Percentiles rank a stretch among this genome's conserved stretches.
These are phyloP conservation scores for Ceriops decandra DNA, from an alignment of 345 rosid species.

Conservation along the genomic window DNA sequence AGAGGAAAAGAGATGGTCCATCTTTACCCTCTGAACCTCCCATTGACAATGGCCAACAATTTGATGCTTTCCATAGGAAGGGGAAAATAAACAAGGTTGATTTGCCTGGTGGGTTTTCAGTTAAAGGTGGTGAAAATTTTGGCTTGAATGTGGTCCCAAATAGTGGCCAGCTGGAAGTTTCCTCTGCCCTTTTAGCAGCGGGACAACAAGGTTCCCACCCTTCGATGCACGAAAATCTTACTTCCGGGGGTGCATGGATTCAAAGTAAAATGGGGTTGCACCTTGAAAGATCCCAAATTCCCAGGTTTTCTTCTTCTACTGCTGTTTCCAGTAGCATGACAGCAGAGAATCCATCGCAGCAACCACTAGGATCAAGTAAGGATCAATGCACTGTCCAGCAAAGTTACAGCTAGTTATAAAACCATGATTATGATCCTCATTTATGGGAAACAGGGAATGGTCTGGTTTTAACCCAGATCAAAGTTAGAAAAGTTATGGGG, in stretches of 20 bases:
- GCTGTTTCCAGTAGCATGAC: slow-evolving; percentile 31
- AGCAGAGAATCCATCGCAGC: slow-evolving; percentile 37
- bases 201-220: slow-evolving; percentile 38
- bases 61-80: slow-evolving; percentile 46
- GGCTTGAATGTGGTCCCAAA: slow-evolving; percentile 32
- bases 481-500: neutral
- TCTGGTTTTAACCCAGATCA: neutral
- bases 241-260: slow-evolving; percentile 42
- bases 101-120: slow-evolving; percentile 39
- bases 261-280: slow-evolving; percentile 41
- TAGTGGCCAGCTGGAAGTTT: slow-evolving; percentile 45
- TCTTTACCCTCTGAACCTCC: slow-evolving; percentile 48
- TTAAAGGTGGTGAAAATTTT: slow-evolving; percentile 36
- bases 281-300: slow-evolving; percentile 47
- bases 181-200: slow-evolving; percentile 28
- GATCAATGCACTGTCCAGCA: slow-evolving; percentile 1
- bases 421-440: neutral
- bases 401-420: slow-evolving; percentile 4
- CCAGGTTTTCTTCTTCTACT: slow-evolving; percentile 46
- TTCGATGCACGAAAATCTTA: slow-evolving; percentile 34
- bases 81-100: slow-evolving; percentile 70
- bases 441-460: neutral
- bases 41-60: slow-evolving; percentile 48
- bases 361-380: slow-evolving; percentile 40
- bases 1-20: slow-evolving; percentile 81